These are phyloP conservation scores for Rhododendron ferrugineum DNA, from an alignment of 148 eudicot species.

Conservation along the genomic window DNA sequence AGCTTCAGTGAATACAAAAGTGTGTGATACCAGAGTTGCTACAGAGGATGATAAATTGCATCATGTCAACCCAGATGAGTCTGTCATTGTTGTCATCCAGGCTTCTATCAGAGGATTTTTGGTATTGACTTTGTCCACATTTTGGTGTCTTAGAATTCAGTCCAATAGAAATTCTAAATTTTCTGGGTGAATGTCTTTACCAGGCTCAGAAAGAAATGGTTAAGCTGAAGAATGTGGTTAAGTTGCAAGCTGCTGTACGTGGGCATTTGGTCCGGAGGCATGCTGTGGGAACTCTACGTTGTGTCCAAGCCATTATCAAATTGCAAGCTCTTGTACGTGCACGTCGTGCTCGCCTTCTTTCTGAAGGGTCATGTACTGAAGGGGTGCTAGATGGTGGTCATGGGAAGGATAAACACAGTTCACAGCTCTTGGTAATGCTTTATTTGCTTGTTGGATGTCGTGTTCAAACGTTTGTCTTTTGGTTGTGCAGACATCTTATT, in stretches of 20 bases:
- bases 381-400: conserved; percentile 9
- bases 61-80: conserved; percentile 38
- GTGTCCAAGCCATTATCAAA: conserved; percentile 79
- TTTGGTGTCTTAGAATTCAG: neutral
- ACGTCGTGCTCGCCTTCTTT: conserved; percentile 35
- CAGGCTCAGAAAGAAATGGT: conserved; percentile 53
- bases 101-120: conserved; percentile 56
- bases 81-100: conserved; percentile 51
- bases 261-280: conserved; percentile 78
- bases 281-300: conserved; percentile 80
- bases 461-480: neutral
- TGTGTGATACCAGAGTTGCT: conserved; percentile 22
- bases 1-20: conserved; percentile 23
- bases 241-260: conserved; percentile 86
- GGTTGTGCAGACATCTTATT: neutral
- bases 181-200: conserved; percentile 10
- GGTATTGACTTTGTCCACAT: conserved; percentile 32
- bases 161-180: neutral
- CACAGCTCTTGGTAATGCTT: conserved; percentile 37
- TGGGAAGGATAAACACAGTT: conserved; percentile 3
- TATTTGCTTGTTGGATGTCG: conserved; percentile 6
- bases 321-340: conserved; percentile 81
- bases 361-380: conserved; percentile 17
- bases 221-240: conserved; percentile 54
- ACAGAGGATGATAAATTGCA: conserved; percentile 23